phyloP scores from a whole-genome alignment of 495 filamentous ascomycete genomes.

The Jackrogersella minutella region DNA sequence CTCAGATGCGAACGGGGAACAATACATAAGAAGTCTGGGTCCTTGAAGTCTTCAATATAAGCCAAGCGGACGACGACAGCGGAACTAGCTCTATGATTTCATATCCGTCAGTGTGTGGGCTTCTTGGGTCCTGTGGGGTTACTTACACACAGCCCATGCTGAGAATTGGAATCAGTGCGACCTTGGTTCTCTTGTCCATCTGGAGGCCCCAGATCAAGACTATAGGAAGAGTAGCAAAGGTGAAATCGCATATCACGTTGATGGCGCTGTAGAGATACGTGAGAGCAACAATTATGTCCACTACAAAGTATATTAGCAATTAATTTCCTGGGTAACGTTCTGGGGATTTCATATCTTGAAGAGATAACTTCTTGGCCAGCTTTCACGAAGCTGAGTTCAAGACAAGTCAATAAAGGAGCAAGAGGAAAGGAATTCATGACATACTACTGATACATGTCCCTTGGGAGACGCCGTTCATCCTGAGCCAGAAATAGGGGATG shows the following conservation, averaged over 20 bases:
- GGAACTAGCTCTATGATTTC: background rate
- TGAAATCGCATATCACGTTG: constrained; percentile 4
- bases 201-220: background rate
- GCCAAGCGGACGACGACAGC: background rate
- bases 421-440: too few relatives aligned
- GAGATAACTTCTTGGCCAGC: too few relatives aligned
- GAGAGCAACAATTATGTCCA: background rate
- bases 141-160: constrained; percentile 3
- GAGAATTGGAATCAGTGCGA: background rate
- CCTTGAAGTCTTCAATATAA: constrained; percentile 1
- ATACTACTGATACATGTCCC: background rate
- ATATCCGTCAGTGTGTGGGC: background rate
- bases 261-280: constrained; percentile 2
- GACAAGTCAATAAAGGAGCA: too few relatives aligned
- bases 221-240: background rate
- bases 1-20: background rate
- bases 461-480: background rate
- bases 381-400: too few relatives aligned
- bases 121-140: background rate
- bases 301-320: too few relatives aligned
- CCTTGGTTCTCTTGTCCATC: background rate
- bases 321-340: too few relatives aligned
- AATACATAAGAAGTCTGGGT: background rate
- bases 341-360: too few relatives aligned
- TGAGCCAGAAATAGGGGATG: background rate